Evolutionary conservation across 306 rosid species (phyloP), one percentile per base, ranked within the genome.

Genomic region (Astragalus membranaceus): DNA sequence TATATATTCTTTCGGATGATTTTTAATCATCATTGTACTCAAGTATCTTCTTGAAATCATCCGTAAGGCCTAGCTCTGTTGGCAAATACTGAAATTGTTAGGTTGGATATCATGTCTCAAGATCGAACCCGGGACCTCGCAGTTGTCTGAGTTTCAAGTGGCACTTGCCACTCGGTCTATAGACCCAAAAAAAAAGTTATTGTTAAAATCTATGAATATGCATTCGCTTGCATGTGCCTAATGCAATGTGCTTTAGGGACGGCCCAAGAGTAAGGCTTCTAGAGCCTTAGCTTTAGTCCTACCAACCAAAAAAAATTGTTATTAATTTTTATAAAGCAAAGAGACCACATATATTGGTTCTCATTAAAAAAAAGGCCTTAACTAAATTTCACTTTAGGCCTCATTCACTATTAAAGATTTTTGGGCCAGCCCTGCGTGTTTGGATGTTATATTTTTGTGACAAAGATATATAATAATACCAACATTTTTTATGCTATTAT

Each of bases 1-100:
- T 91, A 84, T 14, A 32, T 75, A 36, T 37, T 54, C 20, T 80
- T 57, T 64, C 56, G 39, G 47, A 20, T 17, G 30, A 23, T 72
- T 6, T 42, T 30, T 23, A 30, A 9, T 73, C 37, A 20, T 53
- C 72, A 23, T 51, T 11, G 23, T 23, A 43, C 32, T 42, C 23
- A 67, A 33, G 0, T 32, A 5, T 17, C 42, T 4, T 4, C 3
- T 26, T 2, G 30, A 26, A 26, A 26, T 36, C 23, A 2, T 20
- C 23, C 23, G 2, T 20, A 20, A 20, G 23, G 23, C 23, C 23
- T 20, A 20, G 23, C 23, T 20, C 2, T 2, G 23, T 2, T 20
- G 2, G 23, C 1, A 20, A 20, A 20, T 20, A 2, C 23, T 2
- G 23, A 20, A 20, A 20, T 20, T 20, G 23, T 20, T 20, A 20